Evolutionary conservation across 345 rosid genomes (phyloP).

Genomic region (Stellera chamaejasme): DNA sequence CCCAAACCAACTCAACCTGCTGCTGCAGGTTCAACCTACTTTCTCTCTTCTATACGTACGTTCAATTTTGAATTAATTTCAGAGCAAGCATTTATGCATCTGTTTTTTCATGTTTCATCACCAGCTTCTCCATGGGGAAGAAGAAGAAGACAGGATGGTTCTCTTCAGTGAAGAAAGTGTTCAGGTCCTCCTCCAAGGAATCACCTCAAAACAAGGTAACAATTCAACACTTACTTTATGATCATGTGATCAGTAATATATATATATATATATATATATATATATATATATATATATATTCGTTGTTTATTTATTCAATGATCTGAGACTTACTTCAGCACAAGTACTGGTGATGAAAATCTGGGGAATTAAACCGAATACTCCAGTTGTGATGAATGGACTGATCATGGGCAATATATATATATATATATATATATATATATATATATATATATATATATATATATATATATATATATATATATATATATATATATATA

Average conservation of each 20-base stretch:
- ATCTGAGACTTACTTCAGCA: no score
- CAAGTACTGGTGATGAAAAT: no score
- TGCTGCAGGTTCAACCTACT: constrained; percentile 12
- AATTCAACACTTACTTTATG: not conserved
- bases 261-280: no score
- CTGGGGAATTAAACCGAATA: no score
- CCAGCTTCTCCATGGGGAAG: constrained; percentile 25
- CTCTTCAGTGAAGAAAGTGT: constrained; percentile 85
- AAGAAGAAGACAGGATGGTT: constrained; percentile 89
- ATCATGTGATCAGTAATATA: not conserved
- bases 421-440: no score
- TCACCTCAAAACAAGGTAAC: constrained; percentile 55
- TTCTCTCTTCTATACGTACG: not conserved
- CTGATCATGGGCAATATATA: no score
- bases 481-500: no score
- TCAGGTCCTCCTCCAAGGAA: constrained; percentile 65
- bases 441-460: no score
- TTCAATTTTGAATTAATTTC: not conserved
- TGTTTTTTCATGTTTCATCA: not conserved
- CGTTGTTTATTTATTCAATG: no score
- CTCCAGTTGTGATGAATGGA: no score
- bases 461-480: no score
- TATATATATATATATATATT: no score
- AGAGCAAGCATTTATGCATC: constrained; percentile 2
- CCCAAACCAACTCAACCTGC: constrained; percentile 2